These are phyloP conservation scores for Exsudoporus frostii DNA, from an alignment of 768 basidiomycete genomes.

Conservation along the genomic window DNA sequence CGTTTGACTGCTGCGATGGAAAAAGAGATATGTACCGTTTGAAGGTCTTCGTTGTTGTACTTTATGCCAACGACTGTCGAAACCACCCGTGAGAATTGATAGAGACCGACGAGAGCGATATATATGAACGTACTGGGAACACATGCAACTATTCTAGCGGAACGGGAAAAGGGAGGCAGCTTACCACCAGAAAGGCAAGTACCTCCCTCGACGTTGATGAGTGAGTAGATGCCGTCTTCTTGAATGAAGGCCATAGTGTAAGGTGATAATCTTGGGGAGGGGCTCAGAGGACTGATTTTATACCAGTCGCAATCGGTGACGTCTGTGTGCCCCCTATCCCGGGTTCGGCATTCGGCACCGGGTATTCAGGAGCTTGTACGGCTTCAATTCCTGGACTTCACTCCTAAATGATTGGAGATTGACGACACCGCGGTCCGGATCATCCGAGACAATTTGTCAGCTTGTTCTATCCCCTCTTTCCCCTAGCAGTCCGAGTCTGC, in stretches of 20 bases:
- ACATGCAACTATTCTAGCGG: too few species aligned
- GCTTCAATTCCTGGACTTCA: too few species aligned
- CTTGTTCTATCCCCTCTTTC: too few species aligned
- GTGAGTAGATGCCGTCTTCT: constrained; percentile 39
- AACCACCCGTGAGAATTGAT: neutral
- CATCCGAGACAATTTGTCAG: too few species aligned
- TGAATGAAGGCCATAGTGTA: constrained; percentile 26
- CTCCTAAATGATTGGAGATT: too few species aligned
- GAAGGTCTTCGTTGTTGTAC: constrained; percentile 44
- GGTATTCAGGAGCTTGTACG: too few species aligned
- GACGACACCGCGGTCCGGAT: too few species aligned
- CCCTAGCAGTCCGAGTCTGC: too few species aligned
- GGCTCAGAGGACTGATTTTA: neutral
- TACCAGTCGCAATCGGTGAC: neutral
- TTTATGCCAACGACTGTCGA: constrained; percentile 48
- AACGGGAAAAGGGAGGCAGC: too few species aligned
- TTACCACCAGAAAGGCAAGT: constrained; percentile 55
- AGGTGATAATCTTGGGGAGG: neutral
- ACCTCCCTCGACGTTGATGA: constrained; percentile 50
- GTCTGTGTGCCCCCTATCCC: neutral
- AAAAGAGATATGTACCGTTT: constrained; percentile 36
- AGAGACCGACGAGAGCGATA: too few species aligned
- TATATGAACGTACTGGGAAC: constrained; percentile 36
- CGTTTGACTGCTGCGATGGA: too few species aligned
- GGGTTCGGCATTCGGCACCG: too few species aligned